A percentile compares a stretch with the other conserved stretches of the same genome.
phyloP scores from a whole-genome alignment of 768 basidiomycete genomes.

The Trametes villosa region DNA sequence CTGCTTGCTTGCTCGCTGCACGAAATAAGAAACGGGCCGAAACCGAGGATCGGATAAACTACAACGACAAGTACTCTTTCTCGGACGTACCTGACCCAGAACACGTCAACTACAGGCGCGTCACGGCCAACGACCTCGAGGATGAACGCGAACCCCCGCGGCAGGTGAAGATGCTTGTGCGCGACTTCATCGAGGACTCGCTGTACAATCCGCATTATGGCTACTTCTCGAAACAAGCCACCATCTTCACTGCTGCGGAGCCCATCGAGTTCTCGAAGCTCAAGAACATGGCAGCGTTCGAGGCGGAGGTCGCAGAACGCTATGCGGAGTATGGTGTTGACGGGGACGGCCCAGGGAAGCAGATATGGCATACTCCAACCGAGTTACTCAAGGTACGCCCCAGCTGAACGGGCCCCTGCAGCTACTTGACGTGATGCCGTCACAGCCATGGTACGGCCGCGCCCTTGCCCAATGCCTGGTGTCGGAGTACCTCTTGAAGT shows the following conservation, averaged over 20 bases:
- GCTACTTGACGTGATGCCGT: background rate
- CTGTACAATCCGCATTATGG: slow-evolving; percentile 98
- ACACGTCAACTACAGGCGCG: slow-evolving; percentile 53
- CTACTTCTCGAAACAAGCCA: slow-evolving; percentile 93
- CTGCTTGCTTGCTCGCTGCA: background rate
- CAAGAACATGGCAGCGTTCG: slow-evolving; percentile 74
- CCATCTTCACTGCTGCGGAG: slow-evolving; percentile 77
- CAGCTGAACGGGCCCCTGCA: background rate
- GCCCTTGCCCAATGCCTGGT: slow-evolving; percentile 89
- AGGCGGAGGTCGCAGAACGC: slow-evolving; percentile 74
- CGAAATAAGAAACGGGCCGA: slow-evolving; percentile 16
- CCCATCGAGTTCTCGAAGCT: slow-evolving; percentile 72
- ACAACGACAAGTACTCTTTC: slow-evolving; percentile 66
- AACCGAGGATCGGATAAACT: slow-evolving; percentile 71
- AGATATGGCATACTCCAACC: slow-evolving; percentile 98
- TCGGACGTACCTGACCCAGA: slow-evolving; percentile 49
- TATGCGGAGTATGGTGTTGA: slow-evolving; percentile 75
- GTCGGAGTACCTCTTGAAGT: slow-evolving; percentile 90
- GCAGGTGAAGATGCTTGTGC: slow-evolving; percentile 89
- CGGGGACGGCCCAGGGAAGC: slow-evolving; percentile 74
- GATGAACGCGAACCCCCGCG: slow-evolving; percentile 62
- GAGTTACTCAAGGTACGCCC: slow-evolving; percentile 92
- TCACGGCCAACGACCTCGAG: slow-evolving; percentile 76
- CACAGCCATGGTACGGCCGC: slow-evolving; percentile 91
- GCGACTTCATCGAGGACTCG: slow-evolving; percentile 96